A percentile compares a stretch with the other conserved stretches of the same genome.
phyloP scores from a whole-genome alignment of 1,139 yeast genomes.

The Pichia sp. region DNA sequence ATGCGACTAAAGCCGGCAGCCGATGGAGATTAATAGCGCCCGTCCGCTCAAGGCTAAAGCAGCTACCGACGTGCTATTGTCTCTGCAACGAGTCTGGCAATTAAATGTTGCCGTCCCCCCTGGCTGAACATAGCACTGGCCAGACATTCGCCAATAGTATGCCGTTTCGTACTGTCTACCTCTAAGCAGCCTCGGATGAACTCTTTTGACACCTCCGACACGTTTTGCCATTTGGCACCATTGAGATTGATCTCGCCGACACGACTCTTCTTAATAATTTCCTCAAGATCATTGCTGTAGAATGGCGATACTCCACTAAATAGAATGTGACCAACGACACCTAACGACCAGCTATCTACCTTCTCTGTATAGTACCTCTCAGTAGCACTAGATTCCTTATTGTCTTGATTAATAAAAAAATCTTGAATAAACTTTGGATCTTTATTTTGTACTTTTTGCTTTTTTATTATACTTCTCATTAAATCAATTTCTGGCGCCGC shows the following conservation, averaged over 20 bases:
- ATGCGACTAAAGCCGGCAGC: too few relatives aligned
- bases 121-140: slow-evolving; percentile 43
- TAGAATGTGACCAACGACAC: slow-evolving; percentile 52
- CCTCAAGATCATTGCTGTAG: slow-evolving; percentile 34
- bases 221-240: slow-evolving; percentile 36
- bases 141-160: slow-evolving; percentile 34
- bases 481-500: slow-evolving; percentile 62
- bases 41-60: too few relatives aligned
- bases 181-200: slow-evolving; percentile 39
- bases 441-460: background rate
- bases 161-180: slow-evolving; percentile 36
- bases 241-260: slow-evolving; percentile 37
- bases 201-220: slow-evolving; percentile 38
- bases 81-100: background rate
- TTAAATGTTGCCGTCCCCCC: slow-evolving; percentile 23
- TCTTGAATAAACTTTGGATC: background rate
- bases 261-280: slow-evolving; percentile 33
- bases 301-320: slow-evolving; percentile 59
- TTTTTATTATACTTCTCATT: background rate
- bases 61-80: background rate
- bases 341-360: slow-evolving; percentile 67
- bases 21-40: too few relatives aligned
- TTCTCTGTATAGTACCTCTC: slow-evolving; percentile 40
- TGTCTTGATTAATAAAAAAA: slow-evolving; percentile 1
- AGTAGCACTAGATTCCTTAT: background rate